Percentiles rank a stretch among this genome's conserved stretches.
phyloP scores from a whole-genome alignment of 139 green algal species.

The Volvox africanus region DNA sequence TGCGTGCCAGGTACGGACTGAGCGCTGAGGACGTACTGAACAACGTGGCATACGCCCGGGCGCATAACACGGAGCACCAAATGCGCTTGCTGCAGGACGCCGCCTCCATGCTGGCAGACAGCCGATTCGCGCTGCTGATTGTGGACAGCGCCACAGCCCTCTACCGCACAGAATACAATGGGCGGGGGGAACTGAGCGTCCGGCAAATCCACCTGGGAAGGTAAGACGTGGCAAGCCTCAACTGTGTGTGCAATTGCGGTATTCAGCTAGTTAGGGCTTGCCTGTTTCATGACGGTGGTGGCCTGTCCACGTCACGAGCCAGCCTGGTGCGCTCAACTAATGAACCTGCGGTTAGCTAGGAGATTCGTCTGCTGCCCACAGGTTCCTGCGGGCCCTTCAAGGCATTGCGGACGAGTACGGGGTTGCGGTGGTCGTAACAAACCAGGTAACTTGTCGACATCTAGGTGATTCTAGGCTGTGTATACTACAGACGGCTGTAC shows the following conservation, averaged over 20 bases:
- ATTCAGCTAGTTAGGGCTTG: no score
- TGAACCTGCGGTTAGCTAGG: no score
- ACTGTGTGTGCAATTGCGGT: no score
- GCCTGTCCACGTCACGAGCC: no score
- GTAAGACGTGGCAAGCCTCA: background rate
- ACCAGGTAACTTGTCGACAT: conserved; percentile 82
- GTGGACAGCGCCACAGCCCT: conserved; percentile 96
- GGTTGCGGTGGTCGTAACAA: conserved; percentile 96
- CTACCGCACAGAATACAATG: conserved; percentile 91
- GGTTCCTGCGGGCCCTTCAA: conserved; percentile 92
- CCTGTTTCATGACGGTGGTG: no score
- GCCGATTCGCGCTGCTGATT: conserved; percentile 93
- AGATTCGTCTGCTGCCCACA: background rate
- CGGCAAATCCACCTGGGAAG: conserved; percentile 82
- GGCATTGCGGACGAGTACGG: conserved; percentile 96
- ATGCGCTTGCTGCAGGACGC: conserved; percentile 88
- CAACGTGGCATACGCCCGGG: conserved; percentile 97
- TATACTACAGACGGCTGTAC: no score
- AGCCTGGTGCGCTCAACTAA: no score
- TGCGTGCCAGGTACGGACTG: conserved; percentile 79
- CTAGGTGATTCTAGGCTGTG: no score
- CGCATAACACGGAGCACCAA: conserved; percentile 99
- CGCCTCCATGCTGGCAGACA: conserved; percentile 94
- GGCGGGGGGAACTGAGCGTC: conserved; percentile 90
- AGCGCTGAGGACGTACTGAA: conserved; percentile 94